These are phyloP conservation scores for Cladosporium sp. DNA, from an alignment of 2,329 filamentous ascomycete species.

Conservation along the genomic window DNA sequence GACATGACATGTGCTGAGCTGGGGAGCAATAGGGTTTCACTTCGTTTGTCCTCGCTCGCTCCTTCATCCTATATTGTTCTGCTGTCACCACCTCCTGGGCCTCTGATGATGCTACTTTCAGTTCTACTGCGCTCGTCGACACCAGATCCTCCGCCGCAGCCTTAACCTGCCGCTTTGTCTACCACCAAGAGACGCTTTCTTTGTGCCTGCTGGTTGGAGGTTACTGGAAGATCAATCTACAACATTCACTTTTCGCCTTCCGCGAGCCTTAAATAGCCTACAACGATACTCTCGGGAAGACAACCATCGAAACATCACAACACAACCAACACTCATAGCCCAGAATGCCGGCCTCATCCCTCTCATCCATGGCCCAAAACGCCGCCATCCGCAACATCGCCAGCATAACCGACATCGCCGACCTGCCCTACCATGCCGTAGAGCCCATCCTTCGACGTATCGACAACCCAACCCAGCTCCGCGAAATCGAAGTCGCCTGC, in stretches of 20 bases:
- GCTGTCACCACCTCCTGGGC: not conserved
- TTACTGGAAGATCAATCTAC: not conserved
- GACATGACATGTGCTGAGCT: not conserved
- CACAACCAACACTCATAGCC: not conserved
- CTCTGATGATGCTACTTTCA: not conserved
- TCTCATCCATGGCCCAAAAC: constrained; percentile 37
- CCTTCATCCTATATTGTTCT: not conserved
- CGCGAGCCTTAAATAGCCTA: not conserved
- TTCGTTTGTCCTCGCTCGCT: not conserved
- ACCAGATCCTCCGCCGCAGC: constrained; percentile 4
- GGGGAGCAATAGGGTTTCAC: not conserved
- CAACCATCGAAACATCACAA: not conserved
- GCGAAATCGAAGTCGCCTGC: constrained; percentile 66
- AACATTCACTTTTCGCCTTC: not conserved
- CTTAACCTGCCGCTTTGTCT: constrained; percentile 8
- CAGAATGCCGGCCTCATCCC: constrained; percentile 30
- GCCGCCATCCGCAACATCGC: constrained; percentile 39
- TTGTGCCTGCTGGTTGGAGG: not conserved
- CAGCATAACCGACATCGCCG: constrained; percentile 64
- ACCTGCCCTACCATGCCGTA: constrained; percentile 63
- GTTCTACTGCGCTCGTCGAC: not conserved
- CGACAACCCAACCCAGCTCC: constrained; percentile 68
- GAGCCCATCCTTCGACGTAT: constrained; percentile 67
- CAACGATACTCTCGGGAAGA: not conserved
- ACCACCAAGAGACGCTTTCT: not conserved